Evolutionary conservation across 108 stramenopile species (phyloP).

Genomic region (Epipyxis sp.): DNA sequence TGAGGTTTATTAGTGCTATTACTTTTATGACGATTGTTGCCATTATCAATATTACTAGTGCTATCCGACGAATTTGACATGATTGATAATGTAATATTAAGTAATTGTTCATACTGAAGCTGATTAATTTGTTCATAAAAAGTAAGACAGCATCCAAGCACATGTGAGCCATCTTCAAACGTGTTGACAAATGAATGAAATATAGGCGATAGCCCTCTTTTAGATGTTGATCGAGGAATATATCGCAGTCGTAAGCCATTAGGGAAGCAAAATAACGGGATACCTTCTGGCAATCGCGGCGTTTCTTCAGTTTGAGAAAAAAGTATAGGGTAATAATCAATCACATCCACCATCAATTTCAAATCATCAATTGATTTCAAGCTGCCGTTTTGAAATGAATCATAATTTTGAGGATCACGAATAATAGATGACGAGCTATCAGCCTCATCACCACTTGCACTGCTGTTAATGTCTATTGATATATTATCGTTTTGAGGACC

Average conservation of each 20-base stretch:
- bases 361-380: no score
- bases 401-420: no score
- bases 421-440: neutral
- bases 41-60: neutral
- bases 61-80: neutral
- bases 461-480: neutral
- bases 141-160: constrained; percentile 18
- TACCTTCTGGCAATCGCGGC: neutral
- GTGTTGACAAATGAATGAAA: constrained; percentile 32
- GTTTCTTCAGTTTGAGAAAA: no score
- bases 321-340: no score
- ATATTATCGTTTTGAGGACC: neutral
- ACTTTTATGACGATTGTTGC: neutral
- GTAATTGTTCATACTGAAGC: neutral
- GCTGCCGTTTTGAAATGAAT: no score
- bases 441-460: neutral
- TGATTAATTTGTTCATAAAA: constrained; percentile 4
- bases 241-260: neutral
- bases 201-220: no score
- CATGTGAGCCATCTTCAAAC: neutral
- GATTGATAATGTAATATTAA: neutral
- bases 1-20: neutral
- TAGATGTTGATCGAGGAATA: neutral
- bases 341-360: no score
- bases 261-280: constrained; percentile 11